These are phyloP conservation scores for Schizochytrium sp. DNA, from an alignment of 108 stramenopile genomes.

Conservation along the genomic window DNA sequence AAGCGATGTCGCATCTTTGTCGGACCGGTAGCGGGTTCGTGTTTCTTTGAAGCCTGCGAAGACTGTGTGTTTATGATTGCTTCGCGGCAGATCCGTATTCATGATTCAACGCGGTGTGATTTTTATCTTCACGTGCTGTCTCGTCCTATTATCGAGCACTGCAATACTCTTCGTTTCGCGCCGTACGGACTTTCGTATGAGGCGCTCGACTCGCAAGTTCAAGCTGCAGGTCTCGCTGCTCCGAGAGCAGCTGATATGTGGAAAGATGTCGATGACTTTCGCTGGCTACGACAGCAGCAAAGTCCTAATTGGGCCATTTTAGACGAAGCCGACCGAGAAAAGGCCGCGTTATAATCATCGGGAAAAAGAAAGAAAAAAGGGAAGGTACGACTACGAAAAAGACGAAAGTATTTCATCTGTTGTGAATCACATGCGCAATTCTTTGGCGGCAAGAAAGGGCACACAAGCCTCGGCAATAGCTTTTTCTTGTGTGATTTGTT, in stretches of 20 bases:
- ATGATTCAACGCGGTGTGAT: conserved; percentile 24
- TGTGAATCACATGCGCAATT: not conserved
- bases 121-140: conserved; percentile 37
- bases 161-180: conserved; percentile 34
- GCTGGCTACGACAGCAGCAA: conserved; percentile 36
- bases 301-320: conserved; percentile 40
- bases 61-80: conserved; percentile 1
- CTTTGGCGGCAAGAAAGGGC: too few relatives aligned
- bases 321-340: conserved; percentile 28
- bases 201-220: conserved; percentile 18
- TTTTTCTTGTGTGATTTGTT: too few relatives aligned
- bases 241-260: conserved; percentile 2
- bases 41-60: conserved; percentile 8
- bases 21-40: conserved; percentile 15
- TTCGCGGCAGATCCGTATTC: conserved; percentile 10
- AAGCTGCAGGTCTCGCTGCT: conserved; percentile 16
- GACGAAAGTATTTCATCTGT: not conserved
- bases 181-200: conserved; percentile 26
- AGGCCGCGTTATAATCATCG: not conserved
- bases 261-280: conserved; percentile 46
- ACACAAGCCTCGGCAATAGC: too few relatives aligned
- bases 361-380: too few relatives aligned
- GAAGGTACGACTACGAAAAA: too few relatives aligned
- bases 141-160: conserved; percentile 48
- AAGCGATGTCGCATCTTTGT: not conserved